Conservation (phyloP, 495 filamentous ascomycete species). For the Penicillium turbatum region DNA sequence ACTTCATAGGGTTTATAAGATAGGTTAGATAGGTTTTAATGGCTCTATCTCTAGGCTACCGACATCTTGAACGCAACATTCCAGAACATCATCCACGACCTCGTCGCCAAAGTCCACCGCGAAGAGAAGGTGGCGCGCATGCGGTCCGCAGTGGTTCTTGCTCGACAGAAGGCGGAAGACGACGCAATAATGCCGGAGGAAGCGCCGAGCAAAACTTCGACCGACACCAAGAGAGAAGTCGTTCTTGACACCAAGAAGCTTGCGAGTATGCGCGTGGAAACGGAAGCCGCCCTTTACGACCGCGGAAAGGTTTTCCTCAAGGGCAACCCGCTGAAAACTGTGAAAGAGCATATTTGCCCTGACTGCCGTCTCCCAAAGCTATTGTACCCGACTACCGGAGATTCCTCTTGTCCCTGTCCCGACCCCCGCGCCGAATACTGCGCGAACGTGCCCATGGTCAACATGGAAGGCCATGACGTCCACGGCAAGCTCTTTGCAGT, state of each 20-base stretch:
- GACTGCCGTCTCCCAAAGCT: conserved; percentile 62
- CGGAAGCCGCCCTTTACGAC: conserved; percentile 66
- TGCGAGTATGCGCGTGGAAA: conserved; percentile 53
- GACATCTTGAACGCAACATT: conserved; percentile 63
- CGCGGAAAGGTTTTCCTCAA: conserved; percentile 67
- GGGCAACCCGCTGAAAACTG: conserved; percentile 70
- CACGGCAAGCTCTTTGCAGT: conserved; percentile 72
- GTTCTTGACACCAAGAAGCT: conserved; percentile 37
- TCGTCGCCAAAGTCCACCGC: conserved; percentile 66
- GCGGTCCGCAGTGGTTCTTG: conserved; percentile 65
- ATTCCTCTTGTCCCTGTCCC: conserved; percentile 52
- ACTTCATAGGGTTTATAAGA: neutral
- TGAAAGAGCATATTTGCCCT: conserved; percentile 63
- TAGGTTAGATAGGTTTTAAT: conserved; percentile 10
- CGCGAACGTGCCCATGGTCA: conserved; percentile 68
- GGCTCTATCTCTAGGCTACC: conserved; percentile 30
- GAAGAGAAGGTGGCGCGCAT: conserved; percentile 71
- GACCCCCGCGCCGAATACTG: conserved; percentile 67
- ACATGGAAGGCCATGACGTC: conserved; percentile 70
- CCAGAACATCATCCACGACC: conserved; percentile 69
- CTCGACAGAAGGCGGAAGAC: conserved; percentile 61
- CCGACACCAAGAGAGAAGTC: conserved; percentile 34
- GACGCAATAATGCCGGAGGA: conserved; percentile 38
- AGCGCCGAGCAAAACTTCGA: conserved; percentile 28
- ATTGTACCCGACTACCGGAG: conserved; percentile 58